Base-by-base conservation (phyloP, 331 rosid species). In the Phaseolus coccineus region DNA sequence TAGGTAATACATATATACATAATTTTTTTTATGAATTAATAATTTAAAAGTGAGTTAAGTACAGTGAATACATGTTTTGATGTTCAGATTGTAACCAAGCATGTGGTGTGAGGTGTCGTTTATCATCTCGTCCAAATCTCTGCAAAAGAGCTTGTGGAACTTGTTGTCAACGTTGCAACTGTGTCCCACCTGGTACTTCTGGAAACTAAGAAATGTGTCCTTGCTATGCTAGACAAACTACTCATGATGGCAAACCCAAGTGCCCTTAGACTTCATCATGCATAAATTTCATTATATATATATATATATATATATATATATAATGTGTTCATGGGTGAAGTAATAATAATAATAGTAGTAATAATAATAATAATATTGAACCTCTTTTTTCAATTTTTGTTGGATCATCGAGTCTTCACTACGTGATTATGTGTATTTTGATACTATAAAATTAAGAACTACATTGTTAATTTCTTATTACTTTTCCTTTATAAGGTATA, bases 71-170 rank as follows among this genome's bases (percentile, higher is more conserved):
- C 2, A 47, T 55, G 19, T 55, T 28, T 3, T 33, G 6, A 13
- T 63, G 14, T 66, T 22, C 53, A 69, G 97, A 86, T 71, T 90
- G 97, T 19, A 88, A 74, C 0, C 85, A 77, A 61, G 82, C 89
- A 27, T 92, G 98, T 64, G 39, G 15, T 11, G 89, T 81, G 0
- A 85, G 98, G 79, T 95, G 97, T 8, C 84, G 62, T 19, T 81
- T 86, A 81, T 81, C 96, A 14, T 92, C 94, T 1, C 82, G 97
- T 81, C 93, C 50, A 3, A 15, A 58, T 1, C 47, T 86, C 2
- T 92, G 97, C 73, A 57, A 81, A 37, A 85, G 96, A 81, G 92
- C 94, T 0, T 93, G 99, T 28, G 96, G 97, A 2, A 95, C 91
- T 3, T 95, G 97, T 80, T 93, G 97, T 3, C 9, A 6, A 8